Percentiles rank a stretch among this genome's conserved stretches.
Evolutionary conservation across 116 monocot species (phyloP).

Genomic region (Thalassia testudinum): DNA sequence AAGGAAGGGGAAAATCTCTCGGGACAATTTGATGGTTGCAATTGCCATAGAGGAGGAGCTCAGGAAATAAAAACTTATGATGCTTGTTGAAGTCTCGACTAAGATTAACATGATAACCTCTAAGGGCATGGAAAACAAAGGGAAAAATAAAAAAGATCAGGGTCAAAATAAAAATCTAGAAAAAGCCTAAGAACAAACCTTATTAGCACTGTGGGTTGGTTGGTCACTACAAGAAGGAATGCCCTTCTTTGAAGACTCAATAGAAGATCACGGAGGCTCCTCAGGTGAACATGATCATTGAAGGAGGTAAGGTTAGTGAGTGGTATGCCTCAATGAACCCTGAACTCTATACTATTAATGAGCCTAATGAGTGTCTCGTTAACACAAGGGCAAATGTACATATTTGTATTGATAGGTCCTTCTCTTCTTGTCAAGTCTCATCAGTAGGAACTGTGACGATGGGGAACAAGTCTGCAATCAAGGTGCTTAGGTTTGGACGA

Average conservation of each 20-base stretch:
- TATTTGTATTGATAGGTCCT: neutral
- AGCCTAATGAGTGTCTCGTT: neutral
- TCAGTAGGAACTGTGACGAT: too few species aligned
- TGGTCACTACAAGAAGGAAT: neutral
- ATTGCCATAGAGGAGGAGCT: neutral
- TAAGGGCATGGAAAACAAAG: neutral
- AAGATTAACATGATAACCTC: neutral
- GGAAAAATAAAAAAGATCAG: neutral
- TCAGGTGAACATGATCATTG: neutral
- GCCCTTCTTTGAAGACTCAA: neutral
- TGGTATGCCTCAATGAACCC: neutral
- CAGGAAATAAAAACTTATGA: neutral
- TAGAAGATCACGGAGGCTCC: neutral
- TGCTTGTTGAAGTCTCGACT: neutral
- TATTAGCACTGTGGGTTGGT: neutral
- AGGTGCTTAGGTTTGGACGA: too few species aligned
- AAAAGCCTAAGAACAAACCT: constrained; percentile 1
- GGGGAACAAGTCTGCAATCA: too few species aligned
- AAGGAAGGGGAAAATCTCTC: neutral
- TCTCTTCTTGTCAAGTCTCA: neutral
- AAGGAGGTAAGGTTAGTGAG: neutral
- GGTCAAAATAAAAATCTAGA: neutral
- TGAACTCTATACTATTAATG: neutral
- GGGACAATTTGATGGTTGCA: neutral
- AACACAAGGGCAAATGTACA: neutral